Evolutionary conservation across 2,329 filamentous ascomycete species (phyloP).

Genomic region (Camptophora hylomeconis): DNA sequence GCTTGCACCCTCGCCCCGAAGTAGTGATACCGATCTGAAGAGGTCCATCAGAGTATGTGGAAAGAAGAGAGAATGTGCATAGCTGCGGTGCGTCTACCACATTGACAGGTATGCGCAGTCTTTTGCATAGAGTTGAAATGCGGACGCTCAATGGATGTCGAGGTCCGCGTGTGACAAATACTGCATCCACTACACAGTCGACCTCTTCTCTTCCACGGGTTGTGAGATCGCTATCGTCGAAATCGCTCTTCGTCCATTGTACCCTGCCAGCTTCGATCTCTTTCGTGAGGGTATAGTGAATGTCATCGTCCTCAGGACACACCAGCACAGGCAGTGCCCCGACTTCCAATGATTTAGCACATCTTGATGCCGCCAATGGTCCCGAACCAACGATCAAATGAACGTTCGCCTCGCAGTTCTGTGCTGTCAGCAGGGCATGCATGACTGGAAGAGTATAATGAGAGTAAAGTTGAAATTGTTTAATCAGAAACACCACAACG

Average conservation of each 20-base stretch:
- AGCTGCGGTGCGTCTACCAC: slow-evolving; percentile 76
- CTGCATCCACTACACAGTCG: slow-evolving; percentile 67
- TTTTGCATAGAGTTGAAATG: slow-evolving; percentile 62
- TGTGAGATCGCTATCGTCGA: slow-evolving; percentile 59
- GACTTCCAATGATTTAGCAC: slow-evolving; percentile 63
- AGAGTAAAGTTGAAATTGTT: too few relatives aligned
- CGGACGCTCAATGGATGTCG: slow-evolving; percentile 41
- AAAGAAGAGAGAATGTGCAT: slow-evolving; percentile 81
- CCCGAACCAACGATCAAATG: slow-evolving; percentile 82
- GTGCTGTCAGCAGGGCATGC: slow-evolving; percentile 25
- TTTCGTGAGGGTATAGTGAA: slow-evolving; percentile 44
- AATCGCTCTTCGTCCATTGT: slow-evolving; percentile 35
- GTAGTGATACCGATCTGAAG: slow-evolving; percentile 93
- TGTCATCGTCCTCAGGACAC: slow-evolving; percentile 49
- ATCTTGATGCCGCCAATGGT: slow-evolving; percentile 74
- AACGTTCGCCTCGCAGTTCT: slow-evolving; percentile 26
- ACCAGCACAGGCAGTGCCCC: slow-evolving; percentile 73
- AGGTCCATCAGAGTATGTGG: slow-evolving; percentile 78
- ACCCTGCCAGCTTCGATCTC: slow-evolving; percentile 30
- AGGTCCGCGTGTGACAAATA: slow-evolving; percentile 63
- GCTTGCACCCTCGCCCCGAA: slow-evolving; percentile 85
- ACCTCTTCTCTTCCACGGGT: slow-evolving; percentile 70
- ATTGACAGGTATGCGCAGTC: slow-evolving; percentile 80
- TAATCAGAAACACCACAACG: too few relatives aligned
- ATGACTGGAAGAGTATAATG: too few relatives aligned